These are phyloP conservation scores for Candida vaughaniae DNA, from an alignment of 805 yeast genomes.

Conservation along the genomic window DNA sequence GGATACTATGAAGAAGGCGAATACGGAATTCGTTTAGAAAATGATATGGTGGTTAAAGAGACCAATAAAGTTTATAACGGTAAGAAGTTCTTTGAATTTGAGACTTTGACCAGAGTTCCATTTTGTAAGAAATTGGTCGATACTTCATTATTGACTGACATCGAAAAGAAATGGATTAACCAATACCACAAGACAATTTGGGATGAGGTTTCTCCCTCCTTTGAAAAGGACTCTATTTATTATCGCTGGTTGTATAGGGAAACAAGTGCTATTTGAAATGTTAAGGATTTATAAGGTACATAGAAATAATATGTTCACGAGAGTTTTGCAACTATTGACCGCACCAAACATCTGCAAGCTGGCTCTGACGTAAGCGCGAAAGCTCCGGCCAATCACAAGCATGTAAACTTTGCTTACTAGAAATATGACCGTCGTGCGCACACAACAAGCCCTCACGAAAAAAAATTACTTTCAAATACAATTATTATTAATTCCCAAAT, in stretches of 20 bases:
- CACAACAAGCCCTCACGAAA: slow-evolving; percentile 4
- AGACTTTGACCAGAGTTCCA: slow-evolving; percentile 83
- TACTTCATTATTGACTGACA: slow-evolving; percentile 47
- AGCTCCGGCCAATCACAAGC: slow-evolving; percentile 14
- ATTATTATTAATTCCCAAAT: no score
- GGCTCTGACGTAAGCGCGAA: background rate
- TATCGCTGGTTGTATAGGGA: slow-evolving; percentile 53
- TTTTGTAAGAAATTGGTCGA: slow-evolving; percentile 75
- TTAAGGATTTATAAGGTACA: no score
- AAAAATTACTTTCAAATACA: no score
- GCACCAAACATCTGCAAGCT: background rate
- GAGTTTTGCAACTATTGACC: background rate
- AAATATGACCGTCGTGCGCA: slow-evolving; percentile 9
- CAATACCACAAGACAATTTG: slow-evolving; percentile 60
- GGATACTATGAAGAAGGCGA: slow-evolving; percentile 61
- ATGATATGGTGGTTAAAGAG: slow-evolving; percentile 49
- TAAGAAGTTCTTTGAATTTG: slow-evolving; percentile 63
- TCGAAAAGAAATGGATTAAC: slow-evolving; percentile 71
- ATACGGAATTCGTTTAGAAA: slow-evolving; percentile 58
- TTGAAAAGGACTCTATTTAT: slow-evolving; percentile 37
- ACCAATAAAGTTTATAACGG: slow-evolving; percentile 49
- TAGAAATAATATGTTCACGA: no score
- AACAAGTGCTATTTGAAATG: slow-evolving; percentile 10
- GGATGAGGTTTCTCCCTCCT: slow-evolving; percentile 42
- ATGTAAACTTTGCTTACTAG: slow-evolving; percentile 14